Base-by-base conservation (phyloP, 306 rosid genomes). In the Vicia villosa region DNA sequence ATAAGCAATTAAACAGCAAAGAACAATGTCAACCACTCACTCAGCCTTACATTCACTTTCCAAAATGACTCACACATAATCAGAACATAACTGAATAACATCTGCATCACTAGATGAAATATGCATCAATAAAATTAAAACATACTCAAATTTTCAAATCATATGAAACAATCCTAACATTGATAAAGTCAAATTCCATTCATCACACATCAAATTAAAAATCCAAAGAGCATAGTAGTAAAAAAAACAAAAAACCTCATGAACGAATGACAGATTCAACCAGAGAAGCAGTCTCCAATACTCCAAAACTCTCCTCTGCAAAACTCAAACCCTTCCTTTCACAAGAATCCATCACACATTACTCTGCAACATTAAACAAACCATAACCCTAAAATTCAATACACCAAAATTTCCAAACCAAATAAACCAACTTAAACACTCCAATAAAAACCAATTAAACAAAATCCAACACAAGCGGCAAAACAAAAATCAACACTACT, bases 271-370 rank as follows among this genome's bases (percentile, higher is more conserved):
- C 77, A 83, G 63, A 74, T 77, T 72, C 63, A 81, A 74, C 74
- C 74, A 64, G 60, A 86, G 67, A 50, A 76, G 52, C 56, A 75
- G 57, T 50, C 74, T 72, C 72, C 76, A 75, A 55, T 26, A 71
- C 74, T 47, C 60, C 78, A 68, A 54, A 47, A 73, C 76, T 72
- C 79, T 70, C 50, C 73, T 71, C 76, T 77, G 61, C 74, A 40
- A 69, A 77, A 68, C 68, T 70, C 72, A 82, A 59, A 68, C 76
- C 73, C 72, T 68, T 72, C 68, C 73, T 73, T 80, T 79, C 75
- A 60, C 46, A 21, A 78, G 60, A 86, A 80, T 71, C 80, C 96
- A 90, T 82, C 68, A 79, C 75, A 77, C 89, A 81, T 80, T 82
- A 68, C 70, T 59, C 84, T 78, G 77, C 40, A 49, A 24, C 80